Base-by-base conservation (phyloP, 768 basidiomycete genomes). In the Saitozyma podzolica region DNA sequence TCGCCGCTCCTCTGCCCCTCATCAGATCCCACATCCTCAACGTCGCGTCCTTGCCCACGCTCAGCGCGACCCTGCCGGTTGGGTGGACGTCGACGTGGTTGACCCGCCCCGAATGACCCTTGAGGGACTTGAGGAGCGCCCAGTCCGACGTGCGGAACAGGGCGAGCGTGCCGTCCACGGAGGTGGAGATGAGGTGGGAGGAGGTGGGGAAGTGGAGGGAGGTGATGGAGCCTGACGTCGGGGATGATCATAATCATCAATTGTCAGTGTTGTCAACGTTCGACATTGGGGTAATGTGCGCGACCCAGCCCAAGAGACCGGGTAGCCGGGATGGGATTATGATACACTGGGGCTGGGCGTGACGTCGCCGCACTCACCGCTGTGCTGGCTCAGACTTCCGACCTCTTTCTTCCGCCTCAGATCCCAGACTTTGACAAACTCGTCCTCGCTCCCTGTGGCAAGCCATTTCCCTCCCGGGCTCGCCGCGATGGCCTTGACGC, bases 11-110 rank as follows among this genome's bases (percentile, higher is more conserved):
- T 77, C 89, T 89, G 0, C 95, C 95, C 50, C 94, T 83, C 91
- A 97, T 94, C 54, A 99, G 82, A 82, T 99, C 96, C 96, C 96
- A 99, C 94, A 99, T 96, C 49, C 93, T 85, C 62, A 98, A 68
- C 3, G 90, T 91, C 66, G 85, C 84, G 73, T 98, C 96, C 72
- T 87, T 88, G 8, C 96, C 95, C 0, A 97, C 92, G 64, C 88
- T 92, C 47, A 99, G 79, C 0, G 89, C 94, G 16, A 97, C 85
- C 71, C 97, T 90, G 7, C 94, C 91, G 0, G 90, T 89, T 0
- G 92, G 95, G 73, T 99, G 96, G 3, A 97, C 87, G 2, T 91
- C 90, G 43, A 96, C 85, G 41, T 85, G 85, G 77, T 97, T 97
- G 63, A 98, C 88, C 29, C 90, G 86, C 0, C 90, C 94, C 63